A percentile compares a stretch with the other conserved stretches of the same genome.
Evolutionary conservation across 2,329 filamentous ascomycete species (phyloP).

Genomic region (Myotisia sp.): DNA sequence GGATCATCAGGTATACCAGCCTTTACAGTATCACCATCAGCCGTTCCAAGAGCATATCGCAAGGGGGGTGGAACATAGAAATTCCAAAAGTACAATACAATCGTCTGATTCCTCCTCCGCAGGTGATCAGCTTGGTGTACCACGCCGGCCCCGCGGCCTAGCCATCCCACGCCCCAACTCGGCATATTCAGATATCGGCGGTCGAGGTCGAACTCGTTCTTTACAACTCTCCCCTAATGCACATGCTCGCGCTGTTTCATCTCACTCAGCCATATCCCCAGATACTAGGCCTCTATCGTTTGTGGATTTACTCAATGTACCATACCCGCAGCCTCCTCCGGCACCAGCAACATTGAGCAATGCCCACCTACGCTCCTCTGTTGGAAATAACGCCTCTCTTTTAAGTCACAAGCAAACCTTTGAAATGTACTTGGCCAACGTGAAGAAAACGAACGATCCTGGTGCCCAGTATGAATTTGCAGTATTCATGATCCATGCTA

Average conservation of each 20-base stretch:
- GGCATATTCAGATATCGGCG: conserved; percentile 58
- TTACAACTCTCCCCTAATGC: conserved; percentile 36
- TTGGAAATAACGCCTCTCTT: conserved; percentile 82
- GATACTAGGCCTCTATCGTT: conserved; percentile 46
- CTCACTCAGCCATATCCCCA: conserved; percentile 39
- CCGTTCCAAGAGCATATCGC: conserved; percentile 27
- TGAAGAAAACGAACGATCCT: conserved; percentile 89
- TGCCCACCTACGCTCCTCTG: conserved; percentile 57
- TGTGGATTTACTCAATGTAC: conserved; percentile 48
- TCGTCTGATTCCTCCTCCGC: conserved; percentile 21
- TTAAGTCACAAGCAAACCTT: conserved; percentile 85
- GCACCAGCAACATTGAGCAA: conserved; percentile 59
- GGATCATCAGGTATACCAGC: conserved; percentile 29
- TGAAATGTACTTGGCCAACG: conserved; percentile 92
- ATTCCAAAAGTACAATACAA: conserved; percentile 17
- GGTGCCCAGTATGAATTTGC: conserved; percentile 94
- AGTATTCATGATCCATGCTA: conserved; percentile 79
- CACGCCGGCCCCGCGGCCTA: no score
- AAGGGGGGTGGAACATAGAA: conserved; percentile 14
- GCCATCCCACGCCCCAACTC: conserved; percentile 58
- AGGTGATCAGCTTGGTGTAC: conserved; percentile 37
- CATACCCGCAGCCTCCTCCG: conserved; percentile 66
- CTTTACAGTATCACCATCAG: conserved; percentile 40
- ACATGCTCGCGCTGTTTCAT: conserved; percentile 37
- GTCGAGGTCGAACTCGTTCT: conserved; percentile 46